These are phyloP conservation scores for Xylariomycetidae sp. DNA, from an alignment of 2,329 filamentous ascomycete genomes.

Conservation along the genomic window DNA sequence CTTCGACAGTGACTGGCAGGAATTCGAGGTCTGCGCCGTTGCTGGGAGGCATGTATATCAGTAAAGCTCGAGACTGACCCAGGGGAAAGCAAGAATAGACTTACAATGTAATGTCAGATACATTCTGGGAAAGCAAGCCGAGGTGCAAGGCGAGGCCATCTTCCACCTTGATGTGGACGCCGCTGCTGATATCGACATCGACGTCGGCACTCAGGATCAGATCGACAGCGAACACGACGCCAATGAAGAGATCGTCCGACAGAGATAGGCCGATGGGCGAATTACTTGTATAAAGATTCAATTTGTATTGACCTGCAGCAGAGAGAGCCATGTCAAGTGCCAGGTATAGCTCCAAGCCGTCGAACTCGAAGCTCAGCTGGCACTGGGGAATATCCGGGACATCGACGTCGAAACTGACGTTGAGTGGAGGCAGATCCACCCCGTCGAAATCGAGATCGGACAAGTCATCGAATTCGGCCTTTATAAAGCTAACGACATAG, in stretches of 20 bases:
- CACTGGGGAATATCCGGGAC: constrained; percentile 38
- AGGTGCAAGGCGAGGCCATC: constrained; percentile 45
- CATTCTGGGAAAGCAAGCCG: constrained; percentile 43
- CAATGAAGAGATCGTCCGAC: constrained; percentile 35
- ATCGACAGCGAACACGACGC: constrained; percentile 45
- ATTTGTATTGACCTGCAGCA: constrained; percentile 37
- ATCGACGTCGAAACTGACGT: constrained; percentile 40
- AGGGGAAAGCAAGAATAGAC: constrained; percentile 16
- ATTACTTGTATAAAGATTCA: constrained; percentile 45
- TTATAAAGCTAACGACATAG: constrained; percentile 19
- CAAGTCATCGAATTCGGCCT: constrained; percentile 19
- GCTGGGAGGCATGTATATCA: constrained; percentile 1
- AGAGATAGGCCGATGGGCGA: constrained; percentile 37
- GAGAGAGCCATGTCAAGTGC: constrained; percentile 38
- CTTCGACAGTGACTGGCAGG: constrained; percentile 47
- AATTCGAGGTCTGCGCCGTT: constrained; percentile 52
- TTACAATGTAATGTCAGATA: constrained; percentile 46
- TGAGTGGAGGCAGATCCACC: constrained; percentile 31
- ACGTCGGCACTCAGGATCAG: constrained; percentile 45
- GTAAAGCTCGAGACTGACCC: not conserved
- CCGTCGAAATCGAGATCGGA: constrained; percentile 22
- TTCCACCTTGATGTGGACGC: constrained; percentile 51
- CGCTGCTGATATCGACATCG: constrained; percentile 45
- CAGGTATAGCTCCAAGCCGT: constrained; percentile 48
- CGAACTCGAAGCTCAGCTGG: constrained; percentile 42